Evolutionary conservation across 805 yeast genomes (phyloP), one percentile per base, ranked within the genome.

Genomic region (Cyberlindnera suaveolens): DNA sequence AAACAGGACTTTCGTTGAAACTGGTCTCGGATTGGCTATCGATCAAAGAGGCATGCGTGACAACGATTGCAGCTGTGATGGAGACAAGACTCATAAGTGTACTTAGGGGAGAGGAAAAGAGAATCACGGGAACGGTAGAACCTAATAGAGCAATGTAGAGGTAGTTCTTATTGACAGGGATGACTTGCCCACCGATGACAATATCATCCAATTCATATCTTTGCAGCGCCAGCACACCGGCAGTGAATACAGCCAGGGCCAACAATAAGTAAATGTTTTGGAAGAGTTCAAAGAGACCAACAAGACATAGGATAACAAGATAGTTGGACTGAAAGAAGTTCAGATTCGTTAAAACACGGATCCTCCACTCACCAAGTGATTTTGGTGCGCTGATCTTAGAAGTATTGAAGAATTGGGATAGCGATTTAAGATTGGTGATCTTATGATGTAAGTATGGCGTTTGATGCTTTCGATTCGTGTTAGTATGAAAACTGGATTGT

Each of bases 311-410:
- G 14, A 54, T 39, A 10, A 50, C 52, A 3, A 52, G 43, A 20
- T 54, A 54, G 37, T 54, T 54, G n/a, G 57, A 53, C 26, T 52
- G 52, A 42, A 50, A 54, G 44, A 48, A 53, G 34, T 34, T 42
- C 14, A 51, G n/a, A 34, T 54, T 54, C 6, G 41, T 42, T 4
- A 39, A 2, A 8, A 47, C 13, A 5, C 57, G 44, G 3, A 36
- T 33, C 32, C 48, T 50, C 39, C 45, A 39, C 8, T 53, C 57
- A 1, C 19, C 16, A 6, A 50, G 6, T 2, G 48, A 41, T 20
- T 44, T 38, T 3, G 56, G 56, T 5, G 34, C 20, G 2, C 41
- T 40, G 6, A 54, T 23, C 19, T 48, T 51, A 5, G 45, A 35
- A 6, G 44, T 23, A 32, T 51, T 50, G 40, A 53, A 47, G 44